Percentiles rank a stretch among this genome's conserved stretches.
These are phyloP conservation scores for Polyporus arcularius DNA, from an alignment of 768 basidiomycete species.

Conservation along the genomic window DNA sequence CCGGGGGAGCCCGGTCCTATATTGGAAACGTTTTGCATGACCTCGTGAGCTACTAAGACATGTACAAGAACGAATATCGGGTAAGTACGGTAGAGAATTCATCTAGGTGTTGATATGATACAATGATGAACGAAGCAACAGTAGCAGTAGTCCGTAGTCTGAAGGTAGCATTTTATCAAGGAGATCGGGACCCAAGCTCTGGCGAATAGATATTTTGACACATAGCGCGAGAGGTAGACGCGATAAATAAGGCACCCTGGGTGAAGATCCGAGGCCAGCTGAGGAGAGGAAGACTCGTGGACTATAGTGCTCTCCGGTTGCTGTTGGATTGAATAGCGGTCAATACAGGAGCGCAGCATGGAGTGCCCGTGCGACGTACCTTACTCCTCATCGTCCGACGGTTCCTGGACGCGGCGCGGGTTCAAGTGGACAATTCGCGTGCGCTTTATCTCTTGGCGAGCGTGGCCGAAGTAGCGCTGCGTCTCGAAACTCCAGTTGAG, in stretches of 20 bases:
- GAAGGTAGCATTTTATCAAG: not conserved
- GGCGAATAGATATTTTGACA: not conserved
- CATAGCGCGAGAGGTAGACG: not conserved
- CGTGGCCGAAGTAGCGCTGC: slow-evolving; percentile 64
- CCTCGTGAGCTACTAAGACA: not conserved
- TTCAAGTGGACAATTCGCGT: slow-evolving; percentile 26
- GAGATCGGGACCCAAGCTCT: too few species aligned
- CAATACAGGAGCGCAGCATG: not conserved
- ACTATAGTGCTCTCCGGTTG: too few species aligned
- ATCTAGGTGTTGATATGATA: not conserved
- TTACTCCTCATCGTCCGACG: slow-evolving; percentile 14
- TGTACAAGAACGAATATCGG: not conserved
- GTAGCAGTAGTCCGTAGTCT: not conserved
- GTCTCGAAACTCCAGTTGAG: slow-evolving; percentile 71
- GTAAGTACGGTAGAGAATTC: not conserved
- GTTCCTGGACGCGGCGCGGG: slow-evolving; percentile 18
- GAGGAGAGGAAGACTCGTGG: too few species aligned
- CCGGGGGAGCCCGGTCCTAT: not conserved
- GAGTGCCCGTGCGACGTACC: not conserved
- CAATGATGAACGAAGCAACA: not conserved
- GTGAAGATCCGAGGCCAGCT: too few species aligned
- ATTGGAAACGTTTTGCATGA: not conserved
- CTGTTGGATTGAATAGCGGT: not conserved
- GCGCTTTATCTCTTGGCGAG: slow-evolving; percentile 49
- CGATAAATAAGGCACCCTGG: not conserved